These are phyloP conservation scores for Opeltia flavorubescens DNA, from an alignment of 495 filamentous ascomycete genomes.

Conservation along the genomic window DNA sequence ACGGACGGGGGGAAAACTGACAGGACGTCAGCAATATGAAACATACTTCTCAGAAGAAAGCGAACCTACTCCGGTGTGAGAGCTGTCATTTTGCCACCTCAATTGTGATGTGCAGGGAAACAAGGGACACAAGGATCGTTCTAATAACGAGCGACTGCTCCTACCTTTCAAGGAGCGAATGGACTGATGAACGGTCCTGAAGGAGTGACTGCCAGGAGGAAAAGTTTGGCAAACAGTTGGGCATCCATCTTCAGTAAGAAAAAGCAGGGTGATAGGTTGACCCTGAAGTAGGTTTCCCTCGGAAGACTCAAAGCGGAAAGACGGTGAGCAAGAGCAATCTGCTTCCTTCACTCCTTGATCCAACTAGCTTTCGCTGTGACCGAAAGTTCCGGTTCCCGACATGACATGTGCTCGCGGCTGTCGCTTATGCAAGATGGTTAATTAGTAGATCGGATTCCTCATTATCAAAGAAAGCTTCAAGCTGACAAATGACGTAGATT, in stretches of 20 bases:
- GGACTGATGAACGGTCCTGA: neutral
- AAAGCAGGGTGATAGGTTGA: neutral
- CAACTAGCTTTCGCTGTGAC: too few relatives aligned
- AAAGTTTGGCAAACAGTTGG: neutral
- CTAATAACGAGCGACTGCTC: neutral
- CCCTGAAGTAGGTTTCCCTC: neutral
- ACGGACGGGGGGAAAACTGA: conserved; percentile 59
- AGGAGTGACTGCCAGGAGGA: neutral
- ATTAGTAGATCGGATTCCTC: too few relatives aligned
- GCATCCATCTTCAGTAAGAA: neutral
- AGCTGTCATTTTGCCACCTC: conserved; percentile 2
- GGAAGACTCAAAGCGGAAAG: neutral
- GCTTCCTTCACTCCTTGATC: too few relatives aligned
- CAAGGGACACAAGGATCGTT: neutral
- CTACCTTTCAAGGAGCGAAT: neutral
- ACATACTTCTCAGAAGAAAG: neutral
- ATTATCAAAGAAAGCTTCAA: too few relatives aligned
- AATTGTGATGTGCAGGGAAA: neutral
- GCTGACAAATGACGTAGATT: too few relatives aligned
- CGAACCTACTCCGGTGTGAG: conserved; percentile 13
- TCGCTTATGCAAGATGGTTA: conserved; percentile 6
- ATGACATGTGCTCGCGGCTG: conserved; percentile 2
- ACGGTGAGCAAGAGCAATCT: neutral
- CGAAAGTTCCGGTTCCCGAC: too few relatives aligned
- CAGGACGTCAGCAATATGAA: conserved; percentile 11